These are phyloP conservation scores for Dysphania ambrosioides DNA, from an alignment of 148 eudicot species.

Conservation along the genomic window DNA sequence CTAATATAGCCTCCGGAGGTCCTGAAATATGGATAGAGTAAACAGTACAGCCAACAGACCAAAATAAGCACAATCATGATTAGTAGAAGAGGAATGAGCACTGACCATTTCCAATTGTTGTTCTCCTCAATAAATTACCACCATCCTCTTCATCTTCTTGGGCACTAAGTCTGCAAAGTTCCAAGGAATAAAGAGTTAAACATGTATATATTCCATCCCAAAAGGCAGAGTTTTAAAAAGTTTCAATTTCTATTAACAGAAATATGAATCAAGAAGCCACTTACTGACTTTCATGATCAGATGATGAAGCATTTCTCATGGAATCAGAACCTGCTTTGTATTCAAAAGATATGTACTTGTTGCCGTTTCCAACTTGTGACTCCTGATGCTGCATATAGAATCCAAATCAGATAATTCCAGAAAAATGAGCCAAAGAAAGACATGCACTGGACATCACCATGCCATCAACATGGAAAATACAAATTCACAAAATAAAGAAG, in stretches of 20 bases:
- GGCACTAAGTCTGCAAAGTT: constrained; percentile 67
- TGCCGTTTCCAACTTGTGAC: constrained; percentile 74
- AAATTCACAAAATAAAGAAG: constrained; percentile 5
- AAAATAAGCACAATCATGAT: background rate
- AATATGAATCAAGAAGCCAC: constrained; percentile 38
- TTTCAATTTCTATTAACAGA: background rate
- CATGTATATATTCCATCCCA: background rate
- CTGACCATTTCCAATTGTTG: constrained; percentile 92
- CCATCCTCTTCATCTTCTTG: constrained; percentile 85
- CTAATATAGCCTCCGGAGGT: constrained; percentile 82
- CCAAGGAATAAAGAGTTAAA: constrained; percentile 14
- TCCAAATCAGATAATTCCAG: constrained; percentile 5
- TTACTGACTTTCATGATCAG: constrained; percentile 99
- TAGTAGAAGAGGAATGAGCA: background rate
- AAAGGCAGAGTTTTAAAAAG: background rate
- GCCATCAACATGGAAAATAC: constrained; percentile 4
- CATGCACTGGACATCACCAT: background rate
- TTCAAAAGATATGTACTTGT: constrained; percentile 76
- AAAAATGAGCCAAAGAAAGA: background rate
- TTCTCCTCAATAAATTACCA: constrained; percentile 59
- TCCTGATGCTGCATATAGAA: constrained; percentile 76
- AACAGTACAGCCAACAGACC: constrained; percentile 6
- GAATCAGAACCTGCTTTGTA: constrained; percentile 76
- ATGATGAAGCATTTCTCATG: constrained; percentile 85
- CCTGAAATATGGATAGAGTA: constrained; percentile 44